Conservation (phyloP, 116 monocot genomes). For the Dioscorea cayenensis region DNA sequence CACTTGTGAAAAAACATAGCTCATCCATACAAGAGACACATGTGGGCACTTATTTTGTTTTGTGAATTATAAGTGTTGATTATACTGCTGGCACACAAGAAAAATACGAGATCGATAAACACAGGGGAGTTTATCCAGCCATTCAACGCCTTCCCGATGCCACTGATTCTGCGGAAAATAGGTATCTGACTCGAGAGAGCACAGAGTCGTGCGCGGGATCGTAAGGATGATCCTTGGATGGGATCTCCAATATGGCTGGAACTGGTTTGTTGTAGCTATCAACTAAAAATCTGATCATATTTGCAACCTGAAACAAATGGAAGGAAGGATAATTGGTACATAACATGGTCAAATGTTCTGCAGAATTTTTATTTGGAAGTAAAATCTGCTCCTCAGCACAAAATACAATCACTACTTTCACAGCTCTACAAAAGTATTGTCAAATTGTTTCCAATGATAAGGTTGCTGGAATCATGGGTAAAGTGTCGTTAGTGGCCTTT, state of each 20-base stretch:
- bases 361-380: too few species aligned
- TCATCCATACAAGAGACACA: too few species aligned
- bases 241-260: slow-evolving; percentile 94
- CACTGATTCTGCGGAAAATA: slow-evolving; percentile 83
- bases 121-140: neutral
- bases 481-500: too few species aligned
- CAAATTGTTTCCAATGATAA: too few species aligned
- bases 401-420: too few species aligned
- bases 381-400: too few species aligned
- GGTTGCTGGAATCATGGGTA: too few species aligned
- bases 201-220: slow-evolving; percentile 89
- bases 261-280: slow-evolving; percentile 95
- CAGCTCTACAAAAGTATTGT: too few species aligned
- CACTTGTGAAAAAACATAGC: too few species aligned
- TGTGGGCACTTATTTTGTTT: too few species aligned
- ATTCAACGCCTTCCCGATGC: slow-evolving; percentile 26
- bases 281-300: slow-evolving; percentile 90
- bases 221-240: slow-evolving; percentile 93
- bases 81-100: neutral
- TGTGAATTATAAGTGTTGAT: too few species aligned
- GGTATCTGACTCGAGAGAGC: slow-evolving; percentile 76
- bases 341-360: too few species aligned
- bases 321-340: neutral
- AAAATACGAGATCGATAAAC: neutral
- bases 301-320: slow-evolving; percentile 55